Conservation (phyloP, 192 early-diverging fungal species). For the Podila minutissima region DNA sequence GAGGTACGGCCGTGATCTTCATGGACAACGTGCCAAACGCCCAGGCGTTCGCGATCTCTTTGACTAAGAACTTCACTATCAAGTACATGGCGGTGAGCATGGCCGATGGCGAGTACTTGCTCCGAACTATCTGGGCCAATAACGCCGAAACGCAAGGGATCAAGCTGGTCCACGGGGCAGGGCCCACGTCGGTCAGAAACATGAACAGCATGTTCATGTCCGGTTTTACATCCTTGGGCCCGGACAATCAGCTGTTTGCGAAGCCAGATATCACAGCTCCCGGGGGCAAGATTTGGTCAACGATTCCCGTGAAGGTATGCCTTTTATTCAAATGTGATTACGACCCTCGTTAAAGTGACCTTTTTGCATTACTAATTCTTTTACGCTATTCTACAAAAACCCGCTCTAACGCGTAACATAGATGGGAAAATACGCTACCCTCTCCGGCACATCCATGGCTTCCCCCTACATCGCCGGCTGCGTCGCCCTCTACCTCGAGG, state of each 20-base stretch:
- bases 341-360: no score
- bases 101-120: constrained; percentile 57
- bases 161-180: constrained; percentile 23
- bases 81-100: constrained; percentile 53
- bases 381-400: no score
- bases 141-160: constrained; percentile 39
- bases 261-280: constrained; percentile 67
- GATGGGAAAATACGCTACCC: constrained; percentile 3
- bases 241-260: constrained; percentile 65
- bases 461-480: constrained; percentile 58
- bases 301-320: constrained; percentile 51
- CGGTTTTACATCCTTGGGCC: constrained; percentile 75
- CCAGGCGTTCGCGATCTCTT: background rate
- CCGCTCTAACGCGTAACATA: background rate
- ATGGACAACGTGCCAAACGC: constrained; percentile 53
- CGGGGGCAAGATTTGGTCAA: constrained; percentile 64
- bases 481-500: constrained; percentile 25
- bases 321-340: background rate
- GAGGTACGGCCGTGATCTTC: constrained; percentile 68
- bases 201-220: constrained; percentile 66
- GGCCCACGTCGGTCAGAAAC: constrained; percentile 41
- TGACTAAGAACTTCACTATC: constrained; percentile 38
- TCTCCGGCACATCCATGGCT: constrained; percentile 72
- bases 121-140: constrained; percentile 42
- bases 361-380: no score